A percentile compares a stretch with the other conserved stretches of the same genome.
Evolutionary conservation across 1,284 basidiomycete genomes (phyloP).

Genomic region (Coniophora puteana): DNA sequence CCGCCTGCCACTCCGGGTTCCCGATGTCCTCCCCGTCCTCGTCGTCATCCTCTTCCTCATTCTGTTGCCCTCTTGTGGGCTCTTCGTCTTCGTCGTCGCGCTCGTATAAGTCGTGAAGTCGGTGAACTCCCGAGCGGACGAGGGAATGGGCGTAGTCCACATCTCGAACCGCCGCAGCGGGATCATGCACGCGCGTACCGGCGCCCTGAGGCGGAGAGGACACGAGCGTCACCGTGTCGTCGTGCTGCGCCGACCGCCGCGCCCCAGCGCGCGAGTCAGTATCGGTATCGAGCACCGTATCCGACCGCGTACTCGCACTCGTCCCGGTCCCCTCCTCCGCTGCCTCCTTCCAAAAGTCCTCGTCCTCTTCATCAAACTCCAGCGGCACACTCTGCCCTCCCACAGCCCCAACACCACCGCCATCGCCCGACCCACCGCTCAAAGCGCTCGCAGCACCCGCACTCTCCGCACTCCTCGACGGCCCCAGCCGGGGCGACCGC

Average conservation of each 20-base stretch:
- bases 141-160: too few relatives aligned
- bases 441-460: conserved; percentile 25
- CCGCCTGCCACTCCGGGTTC: conserved; percentile 36
- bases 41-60: conserved; percentile 34
- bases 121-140: not conserved
- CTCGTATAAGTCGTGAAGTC: not conserved
- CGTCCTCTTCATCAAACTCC: conserved; percentile 72
- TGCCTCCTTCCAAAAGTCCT: conserved; percentile 40
- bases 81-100: conserved; percentile 32
- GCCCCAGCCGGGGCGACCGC: conserved; percentile 30
- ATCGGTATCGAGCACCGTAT: too few relatives aligned
- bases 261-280: too few relatives aligned
- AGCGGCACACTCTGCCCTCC: conserved; percentile 53
- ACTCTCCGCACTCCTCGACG: conserved; percentile 23
- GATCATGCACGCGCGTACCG: not conserved
- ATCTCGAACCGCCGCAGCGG: not conserved
- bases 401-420: not conserved
- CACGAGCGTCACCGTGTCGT: conserved; percentile 17
- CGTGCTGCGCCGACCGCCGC: conserved; percentile 8
- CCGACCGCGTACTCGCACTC: too few relatives aligned
- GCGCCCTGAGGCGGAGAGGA: conserved; percentile 13
- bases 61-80: conserved; percentile 47
- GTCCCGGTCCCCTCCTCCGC: too few relatives aligned
- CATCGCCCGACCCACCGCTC: conserved; percentile 14
- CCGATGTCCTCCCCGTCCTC: too few relatives aligned